Evolutionary conservation across 306 rosid genomes (phyloP).

Genomic region (Castanospermum australe): DNA sequence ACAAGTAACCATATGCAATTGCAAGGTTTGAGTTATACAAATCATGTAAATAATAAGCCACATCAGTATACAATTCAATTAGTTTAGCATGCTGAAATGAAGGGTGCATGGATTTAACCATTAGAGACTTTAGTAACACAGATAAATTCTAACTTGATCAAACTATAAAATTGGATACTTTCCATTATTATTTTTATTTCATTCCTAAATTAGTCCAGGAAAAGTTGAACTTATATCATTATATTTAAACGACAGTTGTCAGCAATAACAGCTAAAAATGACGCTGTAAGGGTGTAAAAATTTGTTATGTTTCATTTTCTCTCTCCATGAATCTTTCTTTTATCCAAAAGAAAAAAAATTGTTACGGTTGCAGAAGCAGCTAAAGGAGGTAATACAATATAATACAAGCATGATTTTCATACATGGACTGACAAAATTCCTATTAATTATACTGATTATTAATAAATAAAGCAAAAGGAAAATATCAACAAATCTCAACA

Average conservation of each 20-base stretch:
- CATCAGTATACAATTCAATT: background rate
- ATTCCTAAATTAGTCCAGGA: background rate
- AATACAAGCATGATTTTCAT: background rate
- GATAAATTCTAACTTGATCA: background rate
- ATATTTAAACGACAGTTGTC: background rate
- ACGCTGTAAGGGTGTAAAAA: background rate
- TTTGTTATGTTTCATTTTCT: background rate
- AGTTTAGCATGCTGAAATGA: background rate
- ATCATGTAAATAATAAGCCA: background rate
- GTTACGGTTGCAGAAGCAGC: background rate
- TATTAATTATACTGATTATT: background rate
- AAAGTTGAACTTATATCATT: background rate
- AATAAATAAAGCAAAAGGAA: background rate
- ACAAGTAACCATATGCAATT: conserved; percentile 11
- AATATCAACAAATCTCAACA: background rate
- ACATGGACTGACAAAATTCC: background rate
- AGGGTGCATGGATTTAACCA: background rate
- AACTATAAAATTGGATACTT: background rate
- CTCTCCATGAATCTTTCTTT: background rate
- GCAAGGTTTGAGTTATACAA: background rate
- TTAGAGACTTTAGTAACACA: background rate
- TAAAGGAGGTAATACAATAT: background rate
- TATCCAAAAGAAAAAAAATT: no score
- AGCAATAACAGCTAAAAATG: background rate
- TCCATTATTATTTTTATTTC: no score